Conservation (phyloP, 768 basidiomycete genomes). For the Amyloporia xantha region DNA sequence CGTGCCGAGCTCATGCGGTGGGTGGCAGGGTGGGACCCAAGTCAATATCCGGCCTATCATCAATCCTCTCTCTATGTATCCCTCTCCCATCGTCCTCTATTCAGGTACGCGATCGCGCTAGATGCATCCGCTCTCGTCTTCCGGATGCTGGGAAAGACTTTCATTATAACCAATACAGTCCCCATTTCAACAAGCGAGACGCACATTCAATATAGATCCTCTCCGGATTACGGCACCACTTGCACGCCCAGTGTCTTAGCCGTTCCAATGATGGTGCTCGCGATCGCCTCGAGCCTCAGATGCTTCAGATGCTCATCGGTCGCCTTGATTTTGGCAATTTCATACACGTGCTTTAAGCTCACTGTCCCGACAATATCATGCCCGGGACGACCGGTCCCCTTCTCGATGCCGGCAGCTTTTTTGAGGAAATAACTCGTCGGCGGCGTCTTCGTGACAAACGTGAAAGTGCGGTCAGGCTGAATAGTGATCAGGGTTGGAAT, state of each 20-base stretch:
- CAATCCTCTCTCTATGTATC: background rate
- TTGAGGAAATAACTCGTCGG: conserved; percentile 88
- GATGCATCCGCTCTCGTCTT: background rate
- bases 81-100: background rate
- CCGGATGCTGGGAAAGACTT: background rate
- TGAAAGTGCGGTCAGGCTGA: conserved; percentile 91
- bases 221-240: conserved; percentile 66
- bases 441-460: conserved; percentile 89
- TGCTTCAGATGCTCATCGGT: conserved; percentile 86
- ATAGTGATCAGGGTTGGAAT: conserved; percentile 90
- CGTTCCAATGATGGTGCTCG: conserved; percentile 82
- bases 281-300: conserved; percentile 80
- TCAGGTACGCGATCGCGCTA: background rate
- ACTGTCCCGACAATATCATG: conserved; percentile 75
- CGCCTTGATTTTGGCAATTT: conserved; percentile 96
- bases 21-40: background rate
- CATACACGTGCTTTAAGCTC: conserved; percentile 95
- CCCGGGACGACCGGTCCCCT: conserved; percentile 80
- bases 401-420: conserved; percentile 83
- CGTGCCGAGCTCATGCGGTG: background rate
- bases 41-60: background rate
- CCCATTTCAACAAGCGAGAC: conserved; percentile 8
- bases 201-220: conserved; percentile 10
- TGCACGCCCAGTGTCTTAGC: conserved; percentile 85
- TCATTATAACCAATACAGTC: background rate